These are phyloP conservation scores for Plasmodium coatneyi DNA, from an alignment of 169 alveolate species.

Conservation along the genomic window DNA sequence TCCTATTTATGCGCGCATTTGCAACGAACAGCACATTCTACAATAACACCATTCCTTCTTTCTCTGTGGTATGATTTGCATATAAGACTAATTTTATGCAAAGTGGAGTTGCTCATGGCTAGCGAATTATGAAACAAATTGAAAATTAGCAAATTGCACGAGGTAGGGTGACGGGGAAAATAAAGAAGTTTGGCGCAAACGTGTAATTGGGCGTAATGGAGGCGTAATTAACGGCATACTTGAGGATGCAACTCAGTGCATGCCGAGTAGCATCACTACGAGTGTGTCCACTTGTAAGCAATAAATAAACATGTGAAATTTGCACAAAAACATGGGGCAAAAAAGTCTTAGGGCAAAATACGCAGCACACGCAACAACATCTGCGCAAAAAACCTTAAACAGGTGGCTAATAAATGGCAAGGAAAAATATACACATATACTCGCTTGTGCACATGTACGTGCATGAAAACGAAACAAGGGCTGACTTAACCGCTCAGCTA, in stretches of 20 bases:
- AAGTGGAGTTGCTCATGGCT: background rate
- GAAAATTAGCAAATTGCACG: background rate
- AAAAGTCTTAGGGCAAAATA: background rate
- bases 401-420: background rate
- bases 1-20: background rate
- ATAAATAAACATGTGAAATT: background rate
- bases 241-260: background rate
- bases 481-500: background rate
- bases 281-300: background rate
- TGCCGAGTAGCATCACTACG: background rate
- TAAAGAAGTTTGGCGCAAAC: background rate
- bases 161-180: background rate
- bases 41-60: background rate
- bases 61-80: background rate
- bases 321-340: background rate
- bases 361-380: background rate
- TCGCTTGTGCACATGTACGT: background rate
- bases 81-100: background rate
- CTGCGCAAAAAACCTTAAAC: background rate
- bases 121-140: slow-evolving; percentile 3
- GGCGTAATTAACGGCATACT: background rate
- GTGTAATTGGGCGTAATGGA: background rate
- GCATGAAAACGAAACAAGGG: background rate
- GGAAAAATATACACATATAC: background rate
- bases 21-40: background rate